phyloP scores from a whole-genome alignment of 1,139 yeast genomes.

The Candida pseudoviswanathii region DNA sequence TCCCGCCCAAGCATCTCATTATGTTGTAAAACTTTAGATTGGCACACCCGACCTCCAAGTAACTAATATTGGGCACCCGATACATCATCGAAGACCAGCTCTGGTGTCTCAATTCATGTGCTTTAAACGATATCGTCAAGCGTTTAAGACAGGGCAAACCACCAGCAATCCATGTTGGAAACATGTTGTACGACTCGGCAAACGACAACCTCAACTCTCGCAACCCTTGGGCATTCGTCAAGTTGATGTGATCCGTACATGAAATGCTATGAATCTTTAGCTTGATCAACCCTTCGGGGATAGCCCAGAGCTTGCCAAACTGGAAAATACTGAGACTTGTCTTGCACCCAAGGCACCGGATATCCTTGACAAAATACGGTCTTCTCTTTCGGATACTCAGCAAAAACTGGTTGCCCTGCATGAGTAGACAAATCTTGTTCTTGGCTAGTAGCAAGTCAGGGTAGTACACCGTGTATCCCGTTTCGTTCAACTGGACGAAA shows the following conservation, averaged over 20 bases:
- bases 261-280: neutral
- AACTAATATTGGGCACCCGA: neutral
- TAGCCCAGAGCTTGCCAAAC: neutral
- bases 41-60: neutral
- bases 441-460: neutral
- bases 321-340: neutral
- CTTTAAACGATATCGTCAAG: neutral
- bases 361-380: neutral
- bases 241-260: neutral
- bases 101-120: neutral
- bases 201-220: neutral
- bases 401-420: neutral
- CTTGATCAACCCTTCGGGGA: neutral
- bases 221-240: neutral
- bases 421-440: neutral
- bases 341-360: neutral
- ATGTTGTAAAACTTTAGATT: neutral
- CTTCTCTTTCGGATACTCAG: neutral
- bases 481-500: neutral
- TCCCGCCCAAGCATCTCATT: neutral
- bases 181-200: neutral
- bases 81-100: neutral
- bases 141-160: neutral
- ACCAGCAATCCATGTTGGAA: neutral
- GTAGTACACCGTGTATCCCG: neutral